Conservation (phyloP, 495 filamentous ascomycete species). For the Aspergillus homomorphus region DNA sequence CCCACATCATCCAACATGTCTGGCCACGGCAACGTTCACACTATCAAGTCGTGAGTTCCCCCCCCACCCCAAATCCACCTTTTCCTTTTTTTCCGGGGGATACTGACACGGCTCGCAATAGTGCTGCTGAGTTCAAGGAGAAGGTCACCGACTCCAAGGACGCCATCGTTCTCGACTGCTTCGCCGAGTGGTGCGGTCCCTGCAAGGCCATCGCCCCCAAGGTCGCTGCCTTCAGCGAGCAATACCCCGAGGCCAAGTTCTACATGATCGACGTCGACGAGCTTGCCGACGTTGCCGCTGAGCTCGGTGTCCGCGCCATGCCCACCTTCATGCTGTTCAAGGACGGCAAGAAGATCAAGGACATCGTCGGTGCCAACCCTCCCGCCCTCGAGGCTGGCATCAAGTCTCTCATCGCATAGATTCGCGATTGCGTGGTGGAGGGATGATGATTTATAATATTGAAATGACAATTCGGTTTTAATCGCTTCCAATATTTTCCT, state of each 20-base stretch:
- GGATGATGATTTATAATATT: conserved; percentile 9
- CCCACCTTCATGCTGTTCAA: conserved; percentile 90
- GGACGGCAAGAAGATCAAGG: conserved; percentile 62
- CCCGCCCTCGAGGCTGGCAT: conserved; percentile 57
- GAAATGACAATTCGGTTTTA: not conserved
- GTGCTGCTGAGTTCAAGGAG: conserved; percentile 55
- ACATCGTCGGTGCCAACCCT: conserved; percentile 82
- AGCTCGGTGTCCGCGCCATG: conserved; percentile 89
- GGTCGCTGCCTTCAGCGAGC: conserved; percentile 60
- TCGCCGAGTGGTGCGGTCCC: conserved; percentile 90
- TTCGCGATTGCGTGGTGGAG: not conserved
- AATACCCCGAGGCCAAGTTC: conserved; percentile 60
- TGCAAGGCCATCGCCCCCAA: conserved; percentile 85
- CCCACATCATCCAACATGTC: conserved; percentile 52
- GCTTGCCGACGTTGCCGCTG: conserved; percentile 68
- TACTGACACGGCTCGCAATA: conserved; percentile 31
- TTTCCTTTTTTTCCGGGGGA: not conserved
- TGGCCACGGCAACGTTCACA: conserved; percentile 31
- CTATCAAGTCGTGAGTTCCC: conserved; percentile 34
- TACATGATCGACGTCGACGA: conserved; percentile 93
- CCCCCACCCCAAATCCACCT: not conserved
- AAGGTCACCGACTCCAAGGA: conserved; percentile 37
- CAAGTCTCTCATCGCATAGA: conserved; percentile 23
- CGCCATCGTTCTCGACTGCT: conserved; percentile 79
- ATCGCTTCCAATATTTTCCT: not conserved